These are phyloP conservation scores for Allomyces arbusculus DNA, from an alignment of 192 early-diverging fungal genomes.

Conservation along the genomic window DNA sequence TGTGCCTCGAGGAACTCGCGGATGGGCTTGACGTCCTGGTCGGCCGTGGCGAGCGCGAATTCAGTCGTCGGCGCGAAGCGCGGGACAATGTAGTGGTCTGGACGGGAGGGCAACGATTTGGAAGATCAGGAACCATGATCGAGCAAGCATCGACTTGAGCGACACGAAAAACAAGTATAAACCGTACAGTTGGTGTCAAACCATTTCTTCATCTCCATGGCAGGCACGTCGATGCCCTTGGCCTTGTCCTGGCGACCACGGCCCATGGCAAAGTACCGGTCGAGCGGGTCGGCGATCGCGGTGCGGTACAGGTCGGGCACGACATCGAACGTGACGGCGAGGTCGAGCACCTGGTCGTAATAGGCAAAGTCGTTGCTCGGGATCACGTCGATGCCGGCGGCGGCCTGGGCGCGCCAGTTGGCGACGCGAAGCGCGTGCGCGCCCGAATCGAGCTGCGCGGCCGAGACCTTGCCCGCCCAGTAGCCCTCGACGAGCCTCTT, in stretches of 20 bases:
- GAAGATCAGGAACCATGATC: neutral
- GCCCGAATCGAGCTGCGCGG: conserved; percentile 40
- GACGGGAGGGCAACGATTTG: neutral
- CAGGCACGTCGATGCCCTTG: conserved; percentile 65
- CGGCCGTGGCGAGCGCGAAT: conserved; percentile 40
- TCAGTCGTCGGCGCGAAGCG: conserved; percentile 55
- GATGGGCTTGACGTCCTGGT: conserved; percentile 34
- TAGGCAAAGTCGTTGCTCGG: conserved; percentile 89
- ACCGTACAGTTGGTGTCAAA: conserved; percentile 95
- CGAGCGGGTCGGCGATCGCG: conserved; percentile 37
- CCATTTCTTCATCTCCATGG: conserved; percentile 99
- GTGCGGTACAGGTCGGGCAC: conserved; percentile 49
- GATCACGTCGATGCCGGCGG: conserved; percentile 57
- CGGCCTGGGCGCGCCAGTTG: conserved; percentile 57
- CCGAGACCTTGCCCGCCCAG: conserved; percentile 72
- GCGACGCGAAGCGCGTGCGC: conserved; percentile 45
- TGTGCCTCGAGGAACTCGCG: conserved; percentile 80
- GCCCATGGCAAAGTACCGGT: conserved; percentile 93
- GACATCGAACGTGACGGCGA: conserved; percentile 34
- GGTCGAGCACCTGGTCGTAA: conserved; percentile 79
- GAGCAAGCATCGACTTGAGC: neutral
- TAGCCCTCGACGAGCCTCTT: conserved; percentile 88
- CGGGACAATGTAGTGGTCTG: conserved; percentile 55
- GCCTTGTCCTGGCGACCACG: conserved; percentile 71
- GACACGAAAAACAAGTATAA: neutral